These are phyloP conservation scores for Candida andamanensis DNA, from an alignment of 805 yeast genomes.

Conservation along the genomic window DNA sequence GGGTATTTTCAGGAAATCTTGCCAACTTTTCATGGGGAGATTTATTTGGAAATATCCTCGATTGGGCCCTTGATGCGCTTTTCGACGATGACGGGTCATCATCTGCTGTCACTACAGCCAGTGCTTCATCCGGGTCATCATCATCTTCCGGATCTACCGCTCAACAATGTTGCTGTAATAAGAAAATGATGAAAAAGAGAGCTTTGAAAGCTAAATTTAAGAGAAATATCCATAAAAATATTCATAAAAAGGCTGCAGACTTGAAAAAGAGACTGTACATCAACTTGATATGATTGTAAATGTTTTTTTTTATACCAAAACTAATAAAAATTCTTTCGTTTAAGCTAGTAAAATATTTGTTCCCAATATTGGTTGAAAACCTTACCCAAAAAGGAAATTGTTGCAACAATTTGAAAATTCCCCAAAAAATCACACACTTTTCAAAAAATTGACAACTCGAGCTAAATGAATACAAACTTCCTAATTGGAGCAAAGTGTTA, in stretches of 20 bases:
- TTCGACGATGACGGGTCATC: constrained; percentile 17
- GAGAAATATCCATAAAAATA: constrained; percentile 14
- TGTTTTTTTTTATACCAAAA: too few relatives aligned
- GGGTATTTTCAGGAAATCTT: constrained; percentile 7
- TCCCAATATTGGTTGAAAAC: too few relatives aligned
- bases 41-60: constrained; percentile 11
- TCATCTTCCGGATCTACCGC: constrained; percentile 5
- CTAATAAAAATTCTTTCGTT: too few relatives aligned
- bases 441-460: too few relatives aligned
- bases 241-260: constrained; percentile 13
- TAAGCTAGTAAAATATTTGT: too few relatives aligned
- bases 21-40: constrained; percentile 5
- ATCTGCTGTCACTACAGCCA: constrained; percentile 8
- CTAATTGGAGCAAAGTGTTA: too few relatives aligned
- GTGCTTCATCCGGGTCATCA: constrained; percentile 3
- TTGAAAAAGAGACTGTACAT: constrained; percentile 9
- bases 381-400: too few relatives aligned
- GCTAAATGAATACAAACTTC: too few relatives aligned
- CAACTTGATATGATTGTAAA: constrained; percentile 10
- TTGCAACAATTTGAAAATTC: too few relatives aligned
- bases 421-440: too few relatives aligned
- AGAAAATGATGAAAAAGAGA: constrained; percentile 11
- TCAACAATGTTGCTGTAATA: constrained; percentile 9
- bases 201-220: constrained; percentile 13
- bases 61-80: constrained; percentile 15